Base-by-base conservation (phyloP, 2,329 filamentous ascomycete species). In the Myotisia sp. region DNA sequence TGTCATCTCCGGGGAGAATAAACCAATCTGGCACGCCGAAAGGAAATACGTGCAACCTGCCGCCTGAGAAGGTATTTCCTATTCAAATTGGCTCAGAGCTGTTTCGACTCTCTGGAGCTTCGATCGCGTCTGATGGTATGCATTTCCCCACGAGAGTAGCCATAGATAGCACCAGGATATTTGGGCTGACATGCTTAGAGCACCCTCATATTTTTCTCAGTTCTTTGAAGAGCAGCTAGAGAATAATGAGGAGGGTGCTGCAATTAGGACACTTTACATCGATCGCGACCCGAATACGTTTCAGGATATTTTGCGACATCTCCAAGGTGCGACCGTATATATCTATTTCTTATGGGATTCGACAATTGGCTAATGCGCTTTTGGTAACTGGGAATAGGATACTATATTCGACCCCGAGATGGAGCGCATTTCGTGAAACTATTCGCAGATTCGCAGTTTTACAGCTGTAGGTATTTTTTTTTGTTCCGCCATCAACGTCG, bases 391-490 rank as follows among this genome's bases (percentile, higher is more conserved):
- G 14, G 7, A 6, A 13, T 30, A 68, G 70, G 87, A 29, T 95
- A 95, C 55, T 79, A 92, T 60, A 71, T 94, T 40, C 68, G 70
- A 37, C 86, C 87, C 2, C 71, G 73, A 42, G 79, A 93, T 59
- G 81, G 80, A 33, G 72, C 75, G 35, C 83, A 94, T 56, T 94
- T 87, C 56, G 86, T 94, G 47, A 84, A 81, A 38, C 65, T 95
- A 19, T 94, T 92, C 56, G 84, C 86, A 13, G 87, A 95, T 57
- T 84, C 87, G 1, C 87, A 94, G 51, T 94, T 94, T 59, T 95
- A 94, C 58, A 84, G 74, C 50, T 62, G 80, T 85, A 63, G 51
- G 74, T 56, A 17, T n/a, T n/a, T n/a, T n/a, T n/a, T n/a, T n/a
- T n/a, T n/a, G n/a, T n/a, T n/a, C n/a, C n/a, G n/a, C n/a, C n/a